Evolutionary conservation across 2,329 filamentous ascomycete genomes (phyloP).

Genomic region (Colletotrichum gigasporum): DNA sequence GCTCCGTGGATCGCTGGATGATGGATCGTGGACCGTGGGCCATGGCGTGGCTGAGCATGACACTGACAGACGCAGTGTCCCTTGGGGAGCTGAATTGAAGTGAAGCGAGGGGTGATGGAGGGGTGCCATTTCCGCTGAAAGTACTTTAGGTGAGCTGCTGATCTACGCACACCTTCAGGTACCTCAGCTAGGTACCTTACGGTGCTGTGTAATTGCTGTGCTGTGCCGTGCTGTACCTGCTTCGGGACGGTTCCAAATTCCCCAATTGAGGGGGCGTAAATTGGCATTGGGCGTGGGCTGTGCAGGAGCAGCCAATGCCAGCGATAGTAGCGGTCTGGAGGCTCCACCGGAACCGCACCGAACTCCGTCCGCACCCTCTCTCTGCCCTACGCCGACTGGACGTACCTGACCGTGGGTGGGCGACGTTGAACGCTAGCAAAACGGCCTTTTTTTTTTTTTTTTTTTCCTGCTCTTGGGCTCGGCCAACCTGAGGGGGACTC

Average conservation of each 20-base stretch:
- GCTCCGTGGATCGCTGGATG: slow-evolving; percentile 7
- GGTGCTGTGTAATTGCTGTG: too few relatives aligned
- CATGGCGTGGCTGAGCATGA: slow-evolving; percentile 26
- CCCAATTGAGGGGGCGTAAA: too few relatives aligned
- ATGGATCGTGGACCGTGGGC: background rate
- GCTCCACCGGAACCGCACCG: background rate
- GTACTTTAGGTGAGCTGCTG: background rate
- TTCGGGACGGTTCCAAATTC: too few relatives aligned
- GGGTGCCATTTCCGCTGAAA: background rate
- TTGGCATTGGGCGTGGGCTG: background rate
- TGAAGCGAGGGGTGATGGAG: background rate
- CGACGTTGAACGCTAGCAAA: background rate
- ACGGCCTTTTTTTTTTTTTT: background rate
- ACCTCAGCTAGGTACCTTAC: too few relatives aligned
- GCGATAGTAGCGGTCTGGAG: too few relatives aligned
- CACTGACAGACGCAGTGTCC: slow-evolving; percentile 1
- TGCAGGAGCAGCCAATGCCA: background rate
- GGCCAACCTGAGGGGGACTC: background rate
- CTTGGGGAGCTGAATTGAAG: slow-evolving; percentile 9
- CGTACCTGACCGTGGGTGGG: too few relatives aligned
- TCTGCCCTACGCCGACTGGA: background rate
- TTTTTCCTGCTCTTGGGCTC: background rate
- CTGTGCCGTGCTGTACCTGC: too few relatives aligned
- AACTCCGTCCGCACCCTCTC: background rate
- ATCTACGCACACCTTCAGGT: too few relatives aligned